Conservation (phyloP, 2,329 filamentous ascomycete species). For the Arthrobotrys sinensis region DNA sequence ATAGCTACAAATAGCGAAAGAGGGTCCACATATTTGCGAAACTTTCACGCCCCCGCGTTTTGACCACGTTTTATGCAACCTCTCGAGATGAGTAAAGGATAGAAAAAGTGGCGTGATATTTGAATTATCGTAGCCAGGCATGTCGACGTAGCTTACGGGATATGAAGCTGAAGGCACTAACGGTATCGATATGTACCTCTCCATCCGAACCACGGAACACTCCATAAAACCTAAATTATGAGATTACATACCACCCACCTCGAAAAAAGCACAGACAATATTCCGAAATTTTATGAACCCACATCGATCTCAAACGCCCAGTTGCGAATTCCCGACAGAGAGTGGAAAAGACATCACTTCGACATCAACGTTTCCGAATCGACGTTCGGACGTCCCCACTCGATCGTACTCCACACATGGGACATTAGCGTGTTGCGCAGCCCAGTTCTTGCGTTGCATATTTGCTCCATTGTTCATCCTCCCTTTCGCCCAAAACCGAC, state of each 20-base stretch:
- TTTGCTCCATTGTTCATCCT: constrained; percentile 26
- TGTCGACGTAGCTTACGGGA: constrained; percentile 5
- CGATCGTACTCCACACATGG: not conserved
- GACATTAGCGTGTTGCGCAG: constrained; percentile 44
- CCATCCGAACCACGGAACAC: constrained; percentile 27
- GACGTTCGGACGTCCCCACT: constrained; percentile 8
- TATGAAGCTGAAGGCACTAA: constrained; percentile 15
- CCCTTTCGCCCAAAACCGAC: constrained; percentile 28
- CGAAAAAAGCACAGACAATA: constrained; percentile 23
- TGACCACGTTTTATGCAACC: constrained; percentile 38
- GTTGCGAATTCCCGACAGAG: constrained; percentile 29
- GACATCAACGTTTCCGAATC: constrained; percentile 8
- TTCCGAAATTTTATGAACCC: constrained; percentile 26
- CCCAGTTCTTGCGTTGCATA: constrained; percentile 42
- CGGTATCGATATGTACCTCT: constrained; percentile 11
- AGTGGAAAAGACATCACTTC: constrained; percentile 4
- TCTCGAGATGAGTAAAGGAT: constrained; percentile 10
- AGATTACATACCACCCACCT: constrained; percentile 9
- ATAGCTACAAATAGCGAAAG: constrained; percentile 17
- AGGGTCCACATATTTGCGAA: constrained; percentile 24
- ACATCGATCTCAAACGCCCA: constrained; percentile 24
- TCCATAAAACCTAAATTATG: constrained; percentile 24
- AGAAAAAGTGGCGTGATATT: constrained; percentile 31
- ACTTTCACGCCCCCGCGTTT: constrained; percentile 37
- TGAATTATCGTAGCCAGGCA: not conserved